Conservation (phyloP, 176 grass and related monocot species). For the Sorghum bicolor region Sorghum_bicolor_NCBIv3 NC_012870.2:7402501-7403000, state of each 20-base stretch:
- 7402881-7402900: conserved; percentile 96
- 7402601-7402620: conserved; percentile 91
- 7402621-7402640: conserved; percentile 95
- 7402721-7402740: not conserved
- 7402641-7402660: not conserved
- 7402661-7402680: not conserved
- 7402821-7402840: conserved; percentile 83
- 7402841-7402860: conserved; percentile 77
- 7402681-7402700: not conserved
- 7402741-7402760: not conserved
- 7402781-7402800: not conserved
- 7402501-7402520: conserved; percentile 84
- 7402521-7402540: conserved; percentile 81
- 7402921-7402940: conserved; percentile 57
- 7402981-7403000: conserved; percentile 78
- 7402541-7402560: conserved; percentile 75
- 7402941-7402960: conserved; percentile 47
- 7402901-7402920: conserved; percentile 91
- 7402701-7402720: not conserved
- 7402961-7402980: conserved; percentile 69
- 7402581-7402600: conserved; percentile 98
- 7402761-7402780: not conserved
- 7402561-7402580: conserved; percentile 73
- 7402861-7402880: conserved; percentile 87
- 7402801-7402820: conserved; percentile 37